These are phyloP conservation scores for Blastobotrys apis DNA, from an alignment of 1,139 yeast genomes.

Conservation along the genomic window DNA sequence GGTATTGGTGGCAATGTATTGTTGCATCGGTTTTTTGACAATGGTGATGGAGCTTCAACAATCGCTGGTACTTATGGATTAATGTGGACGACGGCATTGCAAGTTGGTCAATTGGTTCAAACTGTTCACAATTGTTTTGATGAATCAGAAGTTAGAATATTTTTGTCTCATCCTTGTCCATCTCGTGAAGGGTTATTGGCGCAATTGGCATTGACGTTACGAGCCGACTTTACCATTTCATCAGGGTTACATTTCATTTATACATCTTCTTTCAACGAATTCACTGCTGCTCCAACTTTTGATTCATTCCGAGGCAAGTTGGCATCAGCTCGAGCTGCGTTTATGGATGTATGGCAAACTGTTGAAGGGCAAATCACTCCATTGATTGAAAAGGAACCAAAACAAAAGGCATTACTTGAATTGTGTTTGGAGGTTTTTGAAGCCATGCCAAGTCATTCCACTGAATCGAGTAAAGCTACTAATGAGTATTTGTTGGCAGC, in stretches of 20 bases:
- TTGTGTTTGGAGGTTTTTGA: constrained; percentile 60
- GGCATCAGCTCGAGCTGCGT: constrained; percentile 56
- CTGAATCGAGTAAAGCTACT: constrained; percentile 31
- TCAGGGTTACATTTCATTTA: constrained; percentile 71
- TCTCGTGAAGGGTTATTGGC: constrained; percentile 62
- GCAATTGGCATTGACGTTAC: constrained; percentile 61
- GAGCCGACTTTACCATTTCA: constrained; percentile 68
- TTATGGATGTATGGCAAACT: constrained; percentile 61
- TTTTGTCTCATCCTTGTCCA: constrained; percentile 66
- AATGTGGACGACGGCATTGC: constrained; percentile 69
- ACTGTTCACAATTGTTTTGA: constrained; percentile 42
- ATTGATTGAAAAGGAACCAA: constrained; percentile 35
- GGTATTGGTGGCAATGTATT: constrained; percentile 74
- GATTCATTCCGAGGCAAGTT: constrained; percentile 51
- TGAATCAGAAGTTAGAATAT: constrained; percentile 50
- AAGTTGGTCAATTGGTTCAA: constrained; percentile 59
- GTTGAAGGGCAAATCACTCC: constrained; percentile 50
- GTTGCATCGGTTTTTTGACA: constrained; percentile 64
- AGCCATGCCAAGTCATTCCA: constrained; percentile 53
- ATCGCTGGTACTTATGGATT: constrained; percentile 71
- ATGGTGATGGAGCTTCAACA: constrained; percentile 46
- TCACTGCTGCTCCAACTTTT: constrained; percentile 58
- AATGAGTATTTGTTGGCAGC: constrained; percentile 55
- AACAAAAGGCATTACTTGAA: constrained; percentile 41
- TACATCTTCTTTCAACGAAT: constrained; percentile 67